Base-by-base conservation (phyloP, 306 rosid genomes). In the Lotus japonicus region DNA sequence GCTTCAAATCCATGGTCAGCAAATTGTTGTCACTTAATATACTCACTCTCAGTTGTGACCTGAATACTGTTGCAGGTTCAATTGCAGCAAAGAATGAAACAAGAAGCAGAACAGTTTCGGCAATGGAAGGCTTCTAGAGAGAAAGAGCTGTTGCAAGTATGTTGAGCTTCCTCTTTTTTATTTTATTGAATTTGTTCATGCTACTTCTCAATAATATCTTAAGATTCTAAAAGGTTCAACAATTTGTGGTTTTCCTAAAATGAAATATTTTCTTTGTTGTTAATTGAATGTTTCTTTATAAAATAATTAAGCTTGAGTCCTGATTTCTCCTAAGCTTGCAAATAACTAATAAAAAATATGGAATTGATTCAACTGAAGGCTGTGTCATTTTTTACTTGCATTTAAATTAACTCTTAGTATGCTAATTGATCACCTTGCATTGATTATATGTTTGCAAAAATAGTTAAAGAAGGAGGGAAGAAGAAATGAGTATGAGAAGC, bases 81-180 rank as follows among this genome's bases (percentile, higher is more conserved):
- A 62, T 77, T 95, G 84, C 99, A 95, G 79, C 95, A 95, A 36
- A 91, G 77, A 82, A 95, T 95, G 79, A 95, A 95, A 81, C 99
- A 95, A 85, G 99, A 95, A 75, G 97, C 97, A 6, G 99, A 95
- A 77, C 99, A 95, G 73, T 95, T 95, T 82, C 95, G 99, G 61
- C 99, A 87, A 71, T 95, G 99, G 99, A 95, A 95, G 82, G 99
- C 97, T 41, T 88, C 97, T 53, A 89, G 99, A 81, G 99, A 95
- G 83, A 95, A 95, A 85, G 99, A 95, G 65, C 79, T 95, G 58
- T 90, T 95, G 62, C 99, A 95, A 84, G 99, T 95, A 79, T 74
- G 84, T 43, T 59, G 51, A 23, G 50, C 67, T 75, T 74, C 75
- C 43, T 70, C 44, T 50, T 51, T 62, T 39, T 48, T 16, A 49